These are phyloP conservation scores for Vitis rotundifolia DNA, from an alignment of 164 flowering plant species.

Conservation along the genomic window DNA sequence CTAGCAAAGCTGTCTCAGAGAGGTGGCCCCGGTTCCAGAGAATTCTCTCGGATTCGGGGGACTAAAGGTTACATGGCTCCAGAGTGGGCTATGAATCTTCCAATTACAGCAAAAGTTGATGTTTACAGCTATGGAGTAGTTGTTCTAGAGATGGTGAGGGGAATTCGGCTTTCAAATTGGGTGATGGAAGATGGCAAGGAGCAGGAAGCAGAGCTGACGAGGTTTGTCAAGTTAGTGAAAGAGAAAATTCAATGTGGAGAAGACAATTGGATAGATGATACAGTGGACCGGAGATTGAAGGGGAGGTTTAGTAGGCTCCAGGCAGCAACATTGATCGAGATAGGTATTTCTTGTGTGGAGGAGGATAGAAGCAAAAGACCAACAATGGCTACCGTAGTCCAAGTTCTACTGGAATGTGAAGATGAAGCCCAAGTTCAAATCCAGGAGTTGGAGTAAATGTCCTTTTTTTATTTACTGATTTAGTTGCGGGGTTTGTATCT, in stretches of 20 bases:
- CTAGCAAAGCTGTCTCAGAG: conserved; percentile 30
- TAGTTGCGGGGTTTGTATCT: too few relatives aligned
- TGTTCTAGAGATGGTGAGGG: conserved; percentile 30
- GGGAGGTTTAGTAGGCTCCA: conserved; percentile 19
- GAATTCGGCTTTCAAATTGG: conserved; percentile 22
- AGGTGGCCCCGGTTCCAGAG: conserved; percentile 10
- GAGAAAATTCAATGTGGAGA: conserved; percentile 19
- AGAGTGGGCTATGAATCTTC: conserved; percentile 35
- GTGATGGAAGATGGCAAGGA: conserved; percentile 15
- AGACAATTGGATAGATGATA: conserved; percentile 20
- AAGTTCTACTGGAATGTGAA: conserved; percentile 14
- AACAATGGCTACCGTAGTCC: conserved; percentile 18
- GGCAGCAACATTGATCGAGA: conserved; percentile 15
- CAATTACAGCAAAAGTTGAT: conserved; percentile 35
- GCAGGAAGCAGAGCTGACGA: conserved; percentile 22
- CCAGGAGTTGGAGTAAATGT: too few relatives aligned
- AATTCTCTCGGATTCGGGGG: conserved; percentile 28
- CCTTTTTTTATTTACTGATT: too few relatives aligned
- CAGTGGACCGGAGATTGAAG: conserved; percentile 32
- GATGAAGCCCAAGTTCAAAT: not conserved
- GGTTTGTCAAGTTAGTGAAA: conserved; percentile 20
- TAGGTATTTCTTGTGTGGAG: conserved; percentile 27
- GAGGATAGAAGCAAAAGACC: conserved; percentile 24
- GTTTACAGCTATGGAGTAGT: conserved; percentile 40
- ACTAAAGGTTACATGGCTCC: conserved; percentile 44